These are phyloP conservation scores for Cryptosporidium ubiquitum DNA, from an alignment of 169 alveolate species.

Conservation along the genomic window DNA sequence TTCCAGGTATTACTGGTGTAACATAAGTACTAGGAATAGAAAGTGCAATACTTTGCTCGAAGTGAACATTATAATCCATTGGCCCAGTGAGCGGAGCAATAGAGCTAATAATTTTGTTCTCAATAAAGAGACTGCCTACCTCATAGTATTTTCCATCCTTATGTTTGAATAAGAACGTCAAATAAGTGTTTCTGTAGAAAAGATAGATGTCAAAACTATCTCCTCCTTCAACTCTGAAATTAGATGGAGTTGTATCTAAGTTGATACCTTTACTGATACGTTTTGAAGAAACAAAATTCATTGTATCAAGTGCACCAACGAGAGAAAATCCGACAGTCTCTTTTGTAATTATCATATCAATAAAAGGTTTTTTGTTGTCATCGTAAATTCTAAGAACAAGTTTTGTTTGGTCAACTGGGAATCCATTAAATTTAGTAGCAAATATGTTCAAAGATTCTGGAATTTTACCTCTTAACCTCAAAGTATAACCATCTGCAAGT, in stretches of 20 bases:
- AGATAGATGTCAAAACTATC: slow-evolving; percentile 6
- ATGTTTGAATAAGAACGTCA: slow-evolving; percentile 34
- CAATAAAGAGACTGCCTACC: neutral
- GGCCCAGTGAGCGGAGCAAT: slow-evolving; percentile 60
- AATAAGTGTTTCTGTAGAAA: neutral
- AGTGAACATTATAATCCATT: slow-evolving; percentile 29
- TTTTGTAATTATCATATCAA: slow-evolving; percentile 11
- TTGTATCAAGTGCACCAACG: neutral
- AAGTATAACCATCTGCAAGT: slow-evolving; percentile 4
- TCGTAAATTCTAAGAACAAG: slow-evolving; percentile 8
- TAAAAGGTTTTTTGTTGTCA: slow-evolving; percentile 15
- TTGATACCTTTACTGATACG: slow-evolving; percentile 13
- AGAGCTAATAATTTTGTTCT: neutral
- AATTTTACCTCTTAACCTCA: slow-evolving; percentile 55
- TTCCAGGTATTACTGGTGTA: neutral
- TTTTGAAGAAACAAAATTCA: neutral
- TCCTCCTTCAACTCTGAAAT: slow-evolving; percentile 34
- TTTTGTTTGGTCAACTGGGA: slow-evolving; percentile 29
- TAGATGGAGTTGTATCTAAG: neutral
- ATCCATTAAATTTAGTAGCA: slow-evolving; percentile 10
- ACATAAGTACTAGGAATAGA: slow-evolving; percentile 15
- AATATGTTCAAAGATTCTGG: slow-evolving; percentile 6
- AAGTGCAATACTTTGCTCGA: slow-evolving; percentile 30
- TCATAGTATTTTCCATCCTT: slow-evolving; percentile 43
- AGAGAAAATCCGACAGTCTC: slow-evolving; percentile 35